Percentiles rank a stretch among this genome's conserved stretches.
Conservation (phyloP, 352 stramenopile genomes). For the Globisporangium ultimum region DNA sequence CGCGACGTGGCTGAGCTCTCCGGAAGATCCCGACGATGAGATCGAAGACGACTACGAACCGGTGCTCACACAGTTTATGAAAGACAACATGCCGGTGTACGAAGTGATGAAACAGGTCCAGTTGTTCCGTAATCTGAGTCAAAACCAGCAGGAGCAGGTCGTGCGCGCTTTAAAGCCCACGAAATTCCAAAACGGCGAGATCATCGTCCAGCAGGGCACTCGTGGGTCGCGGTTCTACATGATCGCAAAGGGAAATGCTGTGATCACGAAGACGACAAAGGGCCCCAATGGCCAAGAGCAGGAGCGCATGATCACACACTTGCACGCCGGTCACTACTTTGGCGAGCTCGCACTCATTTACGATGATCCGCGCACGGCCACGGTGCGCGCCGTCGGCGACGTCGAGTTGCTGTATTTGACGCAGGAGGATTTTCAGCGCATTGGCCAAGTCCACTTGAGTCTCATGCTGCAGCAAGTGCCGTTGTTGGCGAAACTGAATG, state of each 20-base stretch:
- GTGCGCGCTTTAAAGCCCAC: slow-evolving; percentile 78
- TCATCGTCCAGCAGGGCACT: slow-evolving; percentile 86
- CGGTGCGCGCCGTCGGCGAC: slow-evolving; percentile 70
- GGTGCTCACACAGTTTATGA: slow-evolving; percentile 68
- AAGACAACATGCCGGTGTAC: slow-evolving; percentile 85
- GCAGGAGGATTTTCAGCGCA: slow-evolving; percentile 85
- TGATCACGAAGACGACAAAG: slow-evolving; percentile 77
- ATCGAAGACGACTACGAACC: slow-evolving; percentile 63
- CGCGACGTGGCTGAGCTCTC: slow-evolving; percentile 64
- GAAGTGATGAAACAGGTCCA: slow-evolving; percentile 88
- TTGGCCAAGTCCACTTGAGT: slow-evolving; percentile 83
- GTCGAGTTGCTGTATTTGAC: slow-evolving; percentile 84
- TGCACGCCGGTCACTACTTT: slow-evolving; percentile 92
- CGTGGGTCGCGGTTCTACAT: slow-evolving; percentile 87
- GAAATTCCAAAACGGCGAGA: slow-evolving; percentile 79
- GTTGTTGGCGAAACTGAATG: slow-evolving; percentile 63
- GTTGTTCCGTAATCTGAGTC: slow-evolving; percentile 83
- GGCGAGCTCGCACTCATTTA: slow-evolving; percentile 92
- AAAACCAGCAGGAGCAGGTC: slow-evolving; percentile 87
- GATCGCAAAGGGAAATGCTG: slow-evolving; percentile 86
- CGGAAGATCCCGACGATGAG: slow-evolving; percentile 62
- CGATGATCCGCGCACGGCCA: slow-evolving; percentile 84
- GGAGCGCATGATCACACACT: slow-evolving; percentile 85
- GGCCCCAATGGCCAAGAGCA: slow-evolving; percentile 33
- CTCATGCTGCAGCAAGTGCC: slow-evolving; percentile 87